phyloP scores from a whole-genome alignment of 495 filamentous ascomycete species.

The Massariosphaeria phaeospora region DNA sequence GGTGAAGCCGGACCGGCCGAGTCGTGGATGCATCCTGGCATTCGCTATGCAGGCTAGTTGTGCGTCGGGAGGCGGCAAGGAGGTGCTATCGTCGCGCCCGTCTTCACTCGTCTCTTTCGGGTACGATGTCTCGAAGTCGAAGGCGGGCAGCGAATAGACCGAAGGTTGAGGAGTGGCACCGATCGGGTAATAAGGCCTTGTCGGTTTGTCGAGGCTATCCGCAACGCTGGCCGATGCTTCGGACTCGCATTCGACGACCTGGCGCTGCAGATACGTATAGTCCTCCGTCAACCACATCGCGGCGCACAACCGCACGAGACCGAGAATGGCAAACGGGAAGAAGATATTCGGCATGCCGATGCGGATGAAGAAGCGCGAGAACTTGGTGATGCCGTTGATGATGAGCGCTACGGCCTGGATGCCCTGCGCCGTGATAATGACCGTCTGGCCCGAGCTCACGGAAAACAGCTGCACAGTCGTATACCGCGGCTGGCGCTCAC shows the following conservation, averaged over 20 bases:
- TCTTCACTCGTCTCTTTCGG: too few relatives aligned
- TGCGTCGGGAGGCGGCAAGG: not conserved
- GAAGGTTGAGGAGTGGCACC: too few relatives aligned
- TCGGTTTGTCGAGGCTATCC: not conserved
- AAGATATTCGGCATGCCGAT: conserved; percentile 3
- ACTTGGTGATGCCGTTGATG: conserved; percentile 1
- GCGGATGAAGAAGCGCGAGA: not conserved
- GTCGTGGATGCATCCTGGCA: not conserved
- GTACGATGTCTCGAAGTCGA: too few relatives aligned
- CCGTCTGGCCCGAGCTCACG: not conserved
- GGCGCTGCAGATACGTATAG: not conserved
- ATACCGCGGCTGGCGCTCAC: not conserved
- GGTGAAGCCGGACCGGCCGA: not conserved
- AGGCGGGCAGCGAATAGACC: too few relatives aligned
- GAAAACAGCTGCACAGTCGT: not conserved
- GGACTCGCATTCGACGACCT: not conserved
- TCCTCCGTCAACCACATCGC: conserved; percentile 12
- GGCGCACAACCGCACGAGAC: not conserved
- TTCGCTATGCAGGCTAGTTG: not conserved
- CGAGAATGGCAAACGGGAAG: conserved; percentile 9
- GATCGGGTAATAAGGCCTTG: too few relatives aligned
- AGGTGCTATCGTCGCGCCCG: too few relatives aligned
- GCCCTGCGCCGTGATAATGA: conserved; percentile 6
- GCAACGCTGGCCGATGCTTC: not conserved
- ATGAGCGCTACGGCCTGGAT: not conserved